Base-by-base conservation (phyloP, 768 basidiomycete species). In the Phallus indusiatus region DNA sequence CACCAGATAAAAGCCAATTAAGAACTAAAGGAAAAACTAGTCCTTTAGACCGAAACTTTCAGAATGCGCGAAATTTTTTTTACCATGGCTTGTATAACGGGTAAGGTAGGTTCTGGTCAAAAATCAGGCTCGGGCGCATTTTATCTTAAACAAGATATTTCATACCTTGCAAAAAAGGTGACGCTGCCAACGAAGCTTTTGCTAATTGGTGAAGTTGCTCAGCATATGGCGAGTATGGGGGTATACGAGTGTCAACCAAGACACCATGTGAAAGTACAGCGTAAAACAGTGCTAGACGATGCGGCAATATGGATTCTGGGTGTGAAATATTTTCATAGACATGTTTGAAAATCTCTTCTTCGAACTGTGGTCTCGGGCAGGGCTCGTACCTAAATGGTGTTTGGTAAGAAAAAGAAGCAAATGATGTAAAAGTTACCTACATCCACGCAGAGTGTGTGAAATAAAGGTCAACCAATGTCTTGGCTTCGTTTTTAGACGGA, bases 401-500 rank as follows among this genome's bases (percentile, higher is more conserved):
- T 7, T 28, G 46, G 48, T 47, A 22, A 9, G 17, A 24, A n/a
- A 24, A 47, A 11, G 47, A 24, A 18, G 33, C 16, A 36, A 36
- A 10, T 16, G n/a, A 52, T 17, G 14, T 33, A 12, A 17, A 53
- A 34, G 24, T 64, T 22, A 54, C 83, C 71, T 70, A 85, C 85
- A 87, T 86, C 85, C 84, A 86, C 56, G 83, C 80, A 33, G 83
- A 86, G 65, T 82, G 78, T 24, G 76, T 76, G 69, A 76, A 86
- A 68, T 84, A 88, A 18, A 80, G 77, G 18, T 77, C 76, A 22
- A 80, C 78, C 42, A 89, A 71, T 56, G 81, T 78, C n/a, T 78
- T 72, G 4, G 88, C 85, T 59, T 77, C 79, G 34, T 81, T 76
- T 1, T 77, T 69, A 12, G 79, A 72, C 2, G 88, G 88, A 17